Evolutionary conservation across 176 grass and related monocot species (phyloP).

Genomic region (Rhynchospora pubera): DNA sequence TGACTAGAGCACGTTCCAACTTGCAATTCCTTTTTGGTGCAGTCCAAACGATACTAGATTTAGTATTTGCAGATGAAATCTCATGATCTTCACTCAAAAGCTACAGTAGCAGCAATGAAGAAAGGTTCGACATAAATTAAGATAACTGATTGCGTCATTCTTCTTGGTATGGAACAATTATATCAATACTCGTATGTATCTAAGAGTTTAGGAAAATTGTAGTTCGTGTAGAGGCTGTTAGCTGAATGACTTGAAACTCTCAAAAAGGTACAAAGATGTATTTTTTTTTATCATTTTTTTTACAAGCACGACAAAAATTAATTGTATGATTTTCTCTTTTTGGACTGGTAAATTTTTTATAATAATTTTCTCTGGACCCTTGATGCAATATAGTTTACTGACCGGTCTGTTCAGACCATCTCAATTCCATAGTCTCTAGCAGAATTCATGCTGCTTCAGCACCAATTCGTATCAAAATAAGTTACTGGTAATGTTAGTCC

Average conservation of each 20-base stretch:
- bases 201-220: no score
- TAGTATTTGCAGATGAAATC: conserved; percentile 73
- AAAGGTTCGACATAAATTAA: background rate
- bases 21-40: conserved; percentile 28
- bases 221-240: no score
- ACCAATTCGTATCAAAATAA: background rate
- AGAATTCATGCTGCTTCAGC: background rate
- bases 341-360: no score
- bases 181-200: background rate
- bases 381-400: background rate
- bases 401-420: background rate
- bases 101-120: background rate
- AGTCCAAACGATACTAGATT: conserved; percentile 78
- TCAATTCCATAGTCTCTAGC: background rate
- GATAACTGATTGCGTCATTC: background rate
- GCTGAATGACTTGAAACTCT: no score
- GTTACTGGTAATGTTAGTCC: background rate
- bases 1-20: background rate
- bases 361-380: background rate
- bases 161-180: background rate
- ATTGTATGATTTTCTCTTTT: no score
- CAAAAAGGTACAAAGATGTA: no score
- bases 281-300: no score
- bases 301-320: no score
- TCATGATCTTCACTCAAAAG: conserved; percentile 29